phyloP scores from a whole-genome alignment of 2,329 filamentous ascomycete genomes.

The Trichoderma brevicompactum region DNA sequence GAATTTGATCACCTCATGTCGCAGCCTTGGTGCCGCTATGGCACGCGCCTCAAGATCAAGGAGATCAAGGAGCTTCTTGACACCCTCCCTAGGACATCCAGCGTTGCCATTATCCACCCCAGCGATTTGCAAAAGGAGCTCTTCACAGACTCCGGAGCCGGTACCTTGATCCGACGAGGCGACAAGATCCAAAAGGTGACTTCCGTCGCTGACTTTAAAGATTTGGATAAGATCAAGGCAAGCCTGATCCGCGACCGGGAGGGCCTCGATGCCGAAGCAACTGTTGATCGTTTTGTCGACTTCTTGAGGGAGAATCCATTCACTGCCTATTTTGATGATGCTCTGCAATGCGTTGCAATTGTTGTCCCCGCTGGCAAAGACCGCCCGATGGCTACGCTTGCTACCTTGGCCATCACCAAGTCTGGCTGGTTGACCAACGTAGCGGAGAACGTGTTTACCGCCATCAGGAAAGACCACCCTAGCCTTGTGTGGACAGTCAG shows the following conservation, averaged over 20 bases:
- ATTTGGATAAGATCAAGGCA: constrained; percentile 77
- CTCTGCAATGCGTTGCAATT: constrained; percentile 89
- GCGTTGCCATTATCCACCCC: constrained; percentile 96
- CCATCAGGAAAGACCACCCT: constrained; percentile 91
- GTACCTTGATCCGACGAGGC: constrained; percentile 88
- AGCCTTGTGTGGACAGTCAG: constrained; percentile 96
- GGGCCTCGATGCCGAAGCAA: constrained; percentile 78
- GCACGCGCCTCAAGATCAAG: constrained; percentile 94
- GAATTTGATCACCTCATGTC: constrained; percentile 93
- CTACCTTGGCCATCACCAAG: constrained; percentile 92
- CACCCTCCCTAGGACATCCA: constrained; percentile 86
- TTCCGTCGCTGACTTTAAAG: constrained; percentile 73
- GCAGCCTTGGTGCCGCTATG: constrained; percentile 93
- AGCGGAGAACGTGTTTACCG: constrained; percentile 91
- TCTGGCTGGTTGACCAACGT: constrained; percentile 93
- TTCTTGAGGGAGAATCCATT: constrained; percentile 78
- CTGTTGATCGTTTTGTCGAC: constrained; percentile 85
- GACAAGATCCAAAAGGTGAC: constrained; percentile 82
- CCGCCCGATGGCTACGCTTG: constrained; percentile 75
- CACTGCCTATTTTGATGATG: constrained; percentile 92
- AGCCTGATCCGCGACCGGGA: constrained; percentile 81
- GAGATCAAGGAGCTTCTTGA: constrained; percentile 95
- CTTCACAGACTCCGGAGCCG: constrained; percentile 93
- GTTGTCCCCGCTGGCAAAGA: constrained; percentile 74
- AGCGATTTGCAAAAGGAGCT: constrained; percentile 95